phyloP scores from a whole-genome alignment of 805 yeast genomes.

The Schwanniomyces yamadae region DNA sequence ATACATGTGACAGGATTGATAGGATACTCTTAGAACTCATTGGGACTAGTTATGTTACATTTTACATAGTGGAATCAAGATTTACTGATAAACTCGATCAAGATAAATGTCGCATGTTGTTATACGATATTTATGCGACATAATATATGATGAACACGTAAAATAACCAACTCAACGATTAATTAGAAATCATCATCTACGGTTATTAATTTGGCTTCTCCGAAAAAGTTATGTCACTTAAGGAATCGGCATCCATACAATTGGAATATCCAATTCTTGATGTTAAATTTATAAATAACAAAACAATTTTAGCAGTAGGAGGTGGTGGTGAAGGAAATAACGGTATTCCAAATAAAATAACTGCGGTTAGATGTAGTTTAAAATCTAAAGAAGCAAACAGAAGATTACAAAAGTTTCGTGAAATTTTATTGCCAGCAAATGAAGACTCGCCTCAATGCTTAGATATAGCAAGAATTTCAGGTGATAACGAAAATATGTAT shows the following conservation, averaged over 20 bases:
- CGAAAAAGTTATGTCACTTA: constrained; percentile 26
- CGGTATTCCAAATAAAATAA: constrained; percentile 82
- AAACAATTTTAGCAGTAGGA: constrained; percentile 72
- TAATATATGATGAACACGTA: constrained; percentile 1
- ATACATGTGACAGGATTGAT: constrained; percentile 68
- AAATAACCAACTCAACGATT: too few relatives aligned
- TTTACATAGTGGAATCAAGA: too few relatives aligned
- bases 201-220: too few relatives aligned
- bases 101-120: not conserved
- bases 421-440: constrained; percentile 54
- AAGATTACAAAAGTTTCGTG: constrained; percentile 58
- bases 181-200: too few relatives aligned
- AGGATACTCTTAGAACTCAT: constrained; percentile 27
- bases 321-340: constrained; percentile 96
- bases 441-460: constrained; percentile 91
- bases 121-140: constrained; percentile 3
- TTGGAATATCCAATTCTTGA: constrained; percentile 81
- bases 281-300: constrained; percentile 63
- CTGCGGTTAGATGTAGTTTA: constrained; percentile 61
- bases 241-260: constrained; percentile 36
- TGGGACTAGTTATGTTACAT: too few relatives aligned
- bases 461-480: constrained; percentile 44
- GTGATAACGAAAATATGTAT: constrained; percentile 31
- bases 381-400: constrained; percentile 41
- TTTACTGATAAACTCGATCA: too few relatives aligned